These are phyloP conservation scores for Colletotrichum echinochloae DNA, from an alignment of 2,329 filamentous ascomycete genomes.

Conservation along the genomic window DNA sequence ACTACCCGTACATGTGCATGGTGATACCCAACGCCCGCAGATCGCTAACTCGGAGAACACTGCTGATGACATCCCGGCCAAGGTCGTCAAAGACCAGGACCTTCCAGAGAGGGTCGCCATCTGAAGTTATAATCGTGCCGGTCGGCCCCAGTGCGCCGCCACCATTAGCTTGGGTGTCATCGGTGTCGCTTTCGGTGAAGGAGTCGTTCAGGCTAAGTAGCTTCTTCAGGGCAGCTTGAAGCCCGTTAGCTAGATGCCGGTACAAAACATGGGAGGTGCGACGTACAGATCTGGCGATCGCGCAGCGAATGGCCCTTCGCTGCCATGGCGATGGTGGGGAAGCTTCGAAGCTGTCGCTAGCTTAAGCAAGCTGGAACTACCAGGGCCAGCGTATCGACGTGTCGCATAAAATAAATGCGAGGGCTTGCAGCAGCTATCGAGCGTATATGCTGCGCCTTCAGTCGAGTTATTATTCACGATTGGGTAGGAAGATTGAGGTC, in stretches of 20 bases:
- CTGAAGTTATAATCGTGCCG: slow-evolving; percentile 84
- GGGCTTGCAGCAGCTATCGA: slow-evolving; percentile 3
- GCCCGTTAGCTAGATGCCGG: not conserved
- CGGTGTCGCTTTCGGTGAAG: slow-evolving; percentile 67
- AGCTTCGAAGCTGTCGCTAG: slow-evolving; percentile 41
- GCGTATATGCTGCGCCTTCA: slow-evolving; percentile 14
- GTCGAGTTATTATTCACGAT: slow-evolving; percentile 9
- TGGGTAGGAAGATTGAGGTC: slow-evolving; percentile 26
- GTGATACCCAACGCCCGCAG: slow-evolving; percentile 94
- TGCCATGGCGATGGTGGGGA: slow-evolving; percentile 54
- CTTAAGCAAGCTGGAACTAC: slow-evolving; percentile 19
- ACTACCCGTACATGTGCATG: slow-evolving; percentile 81
- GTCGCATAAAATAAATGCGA: slow-evolving; percentile 19
- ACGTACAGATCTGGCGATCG: slow-evolving; percentile 63
- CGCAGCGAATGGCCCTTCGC: slow-evolving; percentile 60
- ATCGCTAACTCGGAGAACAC: slow-evolving; percentile 93
- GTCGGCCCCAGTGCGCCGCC: slow-evolving; percentile 71
- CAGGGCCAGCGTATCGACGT: not conserved
- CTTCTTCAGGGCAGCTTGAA: slow-evolving; percentile 87
- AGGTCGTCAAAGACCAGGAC: slow-evolving; percentile 93
- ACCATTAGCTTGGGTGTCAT: slow-evolving; percentile 74
- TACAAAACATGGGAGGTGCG: not conserved
- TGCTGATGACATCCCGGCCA: slow-evolving; percentile 95
- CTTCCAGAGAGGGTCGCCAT: slow-evolving; percentile 97
- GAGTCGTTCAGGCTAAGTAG: slow-evolving; percentile 94